Percentiles rank a stretch among this genome's conserved stretches.
Evolutionary conservation across 2,329 filamentous ascomycete genomes (phyloP).

Genomic region (Annulohypoxylon truncatum): DNA sequence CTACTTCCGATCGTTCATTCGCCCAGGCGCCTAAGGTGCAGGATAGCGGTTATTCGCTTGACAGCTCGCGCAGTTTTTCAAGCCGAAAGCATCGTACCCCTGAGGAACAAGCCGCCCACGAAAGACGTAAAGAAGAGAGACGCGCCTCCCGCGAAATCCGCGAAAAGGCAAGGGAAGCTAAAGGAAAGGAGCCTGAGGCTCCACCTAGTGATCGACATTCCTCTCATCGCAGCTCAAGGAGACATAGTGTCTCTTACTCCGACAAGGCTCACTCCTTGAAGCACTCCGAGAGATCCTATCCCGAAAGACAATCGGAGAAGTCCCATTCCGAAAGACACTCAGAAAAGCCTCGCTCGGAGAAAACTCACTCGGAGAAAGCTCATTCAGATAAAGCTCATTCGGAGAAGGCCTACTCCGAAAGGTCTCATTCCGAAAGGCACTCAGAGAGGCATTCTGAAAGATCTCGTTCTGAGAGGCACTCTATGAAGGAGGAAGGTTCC

Average conservation of each 20-base stretch:
- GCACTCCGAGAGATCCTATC: conserved; percentile 28
- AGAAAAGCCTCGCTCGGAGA: conserved; percentile 40
- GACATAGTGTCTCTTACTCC: conserved; percentile 56
- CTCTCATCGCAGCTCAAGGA: conserved; percentile 56
- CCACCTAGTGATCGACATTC: conserved; percentile 45
- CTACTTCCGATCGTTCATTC: conserved; percentile 48
- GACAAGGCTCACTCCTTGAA: conserved; percentile 38
- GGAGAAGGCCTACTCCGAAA: conserved; percentile 29
- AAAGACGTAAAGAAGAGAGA: conserved; percentile 62
- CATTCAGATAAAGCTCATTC: conserved; percentile 4
- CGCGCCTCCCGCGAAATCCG: conserved; percentile 50
- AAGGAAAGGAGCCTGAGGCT: conserved; percentile 51
- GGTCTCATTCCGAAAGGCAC: conserved; percentile 33
- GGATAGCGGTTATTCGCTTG: conserved; percentile 60
- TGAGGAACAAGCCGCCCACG: conserved; percentile 63
- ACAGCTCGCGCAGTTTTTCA: conserved; percentile 52
- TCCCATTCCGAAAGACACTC: conserved; percentile 18
- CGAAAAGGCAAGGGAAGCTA: conserved; percentile 50
- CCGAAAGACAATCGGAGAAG: conserved; percentile 43
- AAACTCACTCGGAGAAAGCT: conserved; percentile 23
- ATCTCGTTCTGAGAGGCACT: conserved; percentile 28
- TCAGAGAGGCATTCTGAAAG: conserved; percentile 43
- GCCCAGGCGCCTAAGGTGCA: conserved; percentile 57
- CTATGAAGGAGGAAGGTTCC: conserved; percentile 47
- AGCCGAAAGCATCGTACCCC: conserved; percentile 55